phyloP scores from a whole-genome alignment of 108 stramenopile species.

The Skeletonema tropicum region DNA sequence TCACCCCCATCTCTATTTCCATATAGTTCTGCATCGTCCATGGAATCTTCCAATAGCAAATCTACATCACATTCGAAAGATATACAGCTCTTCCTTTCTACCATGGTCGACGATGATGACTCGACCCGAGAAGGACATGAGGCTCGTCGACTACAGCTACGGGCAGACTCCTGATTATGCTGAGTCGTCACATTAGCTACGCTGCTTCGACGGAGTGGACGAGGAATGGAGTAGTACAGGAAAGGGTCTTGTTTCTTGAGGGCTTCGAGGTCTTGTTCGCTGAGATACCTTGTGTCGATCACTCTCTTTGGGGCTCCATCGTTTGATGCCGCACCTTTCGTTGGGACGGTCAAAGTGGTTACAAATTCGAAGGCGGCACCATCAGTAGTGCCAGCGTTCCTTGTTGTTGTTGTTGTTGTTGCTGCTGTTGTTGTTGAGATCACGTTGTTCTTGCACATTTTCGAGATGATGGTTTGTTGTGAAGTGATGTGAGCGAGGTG shows the following conservation, averaged over 20 bases:
- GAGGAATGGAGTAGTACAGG: slow-evolving; percentile 6
- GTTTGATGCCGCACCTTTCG: neutral
- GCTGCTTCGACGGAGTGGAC: neutral
- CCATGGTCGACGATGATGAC: neutral
- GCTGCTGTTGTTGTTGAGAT: no score
- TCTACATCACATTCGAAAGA: neutral
- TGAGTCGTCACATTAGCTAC: neutral
- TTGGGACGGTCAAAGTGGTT: neutral
- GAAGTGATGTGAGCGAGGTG: no score
- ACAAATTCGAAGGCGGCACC: neutral
- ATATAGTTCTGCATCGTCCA: neutral
- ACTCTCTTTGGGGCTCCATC: neutral
- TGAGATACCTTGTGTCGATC: neutral
- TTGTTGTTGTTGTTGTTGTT: neutral
- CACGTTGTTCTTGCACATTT: no score
- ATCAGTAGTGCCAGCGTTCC: neutral
- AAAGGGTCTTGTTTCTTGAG: slow-evolving; percentile 4
- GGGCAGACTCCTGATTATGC: neutral
- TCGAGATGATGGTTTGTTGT: no score
- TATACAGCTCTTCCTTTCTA: neutral
- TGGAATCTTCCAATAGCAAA: neutral
- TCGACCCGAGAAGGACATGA: neutral
- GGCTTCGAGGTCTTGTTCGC: neutral
- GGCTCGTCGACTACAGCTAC: neutral
- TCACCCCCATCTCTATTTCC: neutral